Evolutionary conservation across 495 filamentous ascomycete species (phyloP).

Genomic region (Hypoxylon fuscum): DNA sequence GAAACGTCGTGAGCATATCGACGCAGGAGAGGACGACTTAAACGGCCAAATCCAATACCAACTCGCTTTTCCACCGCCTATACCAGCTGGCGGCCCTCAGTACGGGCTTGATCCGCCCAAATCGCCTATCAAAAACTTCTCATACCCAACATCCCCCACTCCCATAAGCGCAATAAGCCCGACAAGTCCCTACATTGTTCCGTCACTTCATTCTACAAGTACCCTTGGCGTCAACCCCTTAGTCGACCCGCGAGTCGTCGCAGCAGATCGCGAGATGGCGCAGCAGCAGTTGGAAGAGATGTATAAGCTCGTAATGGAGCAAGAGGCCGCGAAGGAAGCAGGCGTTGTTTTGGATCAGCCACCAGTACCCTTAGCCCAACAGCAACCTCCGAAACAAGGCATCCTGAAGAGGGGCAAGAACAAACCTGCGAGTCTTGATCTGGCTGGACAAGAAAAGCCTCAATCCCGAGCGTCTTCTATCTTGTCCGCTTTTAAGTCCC

Average conservation of each 20-base stretch:
- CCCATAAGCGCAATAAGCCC: constrained; percentile 54
- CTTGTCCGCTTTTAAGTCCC: constrained; percentile 62
- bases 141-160: constrained; percentile 55
- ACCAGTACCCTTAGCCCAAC: constrained; percentile 40
- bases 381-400: constrained; percentile 45
- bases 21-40: constrained; percentile 43
- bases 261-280: constrained; percentile 73
- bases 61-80: constrained; percentile 47
- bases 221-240: constrained; percentile 53
- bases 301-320: constrained; percentile 90
- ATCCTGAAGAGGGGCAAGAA: constrained; percentile 47
- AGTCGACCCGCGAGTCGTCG: constrained; percentile 79
- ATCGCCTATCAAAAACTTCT: constrained; percentile 57
- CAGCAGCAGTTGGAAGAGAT: constrained; percentile 87
- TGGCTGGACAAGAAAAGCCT: constrained; percentile 50
- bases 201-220: constrained; percentile 56
- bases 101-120: constrained; percentile 43
- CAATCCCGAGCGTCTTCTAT: constrained; percentile 61
- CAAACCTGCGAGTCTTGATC: constrained; percentile 58
- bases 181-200: constrained; percentile 61
- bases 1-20: constrained; percentile 52
- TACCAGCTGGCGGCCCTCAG: constrained; percentile 20
- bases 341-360: constrained; percentile 47
- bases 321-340: constrained; percentile 75
- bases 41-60: constrained; percentile 42